Conservation (phyloP, 1,284 basidiomycete genomes). For the Flammula alnicola region DNA sequence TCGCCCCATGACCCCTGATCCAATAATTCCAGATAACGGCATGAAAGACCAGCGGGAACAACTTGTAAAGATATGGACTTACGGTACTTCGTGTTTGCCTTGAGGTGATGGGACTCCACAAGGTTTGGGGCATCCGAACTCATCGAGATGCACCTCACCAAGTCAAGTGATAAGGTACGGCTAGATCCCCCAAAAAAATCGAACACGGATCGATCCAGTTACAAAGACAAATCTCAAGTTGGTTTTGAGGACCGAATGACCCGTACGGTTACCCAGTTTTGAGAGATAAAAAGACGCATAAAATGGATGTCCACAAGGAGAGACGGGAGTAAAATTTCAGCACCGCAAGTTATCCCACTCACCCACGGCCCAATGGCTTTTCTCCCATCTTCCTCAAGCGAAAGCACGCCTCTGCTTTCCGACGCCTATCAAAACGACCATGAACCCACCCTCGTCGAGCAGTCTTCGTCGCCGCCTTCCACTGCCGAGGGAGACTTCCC, state of each 20-base stretch:
- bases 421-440: slow-evolving; percentile 1
- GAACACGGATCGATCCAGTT: slow-evolving; percentile 4
- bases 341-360: slow-evolving; percentile 3
- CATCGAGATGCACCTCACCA: slow-evolving; percentile 20
- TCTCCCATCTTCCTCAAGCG: slow-evolving; percentile 20
- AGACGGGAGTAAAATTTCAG: slow-evolving; percentile 18
- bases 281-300: slow-evolving; percentile 16
- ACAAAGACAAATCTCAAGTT: slow-evolving; percentile 1
- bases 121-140: slow-evolving; percentile 21
- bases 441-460: slow-evolving; percentile 12
- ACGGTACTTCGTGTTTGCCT: slow-evolving; percentile 43
- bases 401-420: slow-evolving; percentile 33
- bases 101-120: slow-evolving; percentile 40
- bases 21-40: slow-evolving; percentile 22
- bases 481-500: slow-evolving; percentile 21
- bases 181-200: slow-evolving; percentile 2
- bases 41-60: slow-evolving; percentile 24
- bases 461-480: slow-evolving; percentile 25
- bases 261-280: not conserved
- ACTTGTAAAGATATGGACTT: slow-evolving; percentile 20
- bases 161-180: slow-evolving; percentile 24
- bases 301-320: not conserved
- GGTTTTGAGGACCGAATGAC: slow-evolving; percentile 6
- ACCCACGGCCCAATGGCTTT: slow-evolving; percentile 10
- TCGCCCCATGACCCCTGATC: slow-evolving; percentile 22